Base-by-base conservation (phyloP, 2,329 filamentous ascomycete genomes). In the Xylariaceae sp. region DNA sequence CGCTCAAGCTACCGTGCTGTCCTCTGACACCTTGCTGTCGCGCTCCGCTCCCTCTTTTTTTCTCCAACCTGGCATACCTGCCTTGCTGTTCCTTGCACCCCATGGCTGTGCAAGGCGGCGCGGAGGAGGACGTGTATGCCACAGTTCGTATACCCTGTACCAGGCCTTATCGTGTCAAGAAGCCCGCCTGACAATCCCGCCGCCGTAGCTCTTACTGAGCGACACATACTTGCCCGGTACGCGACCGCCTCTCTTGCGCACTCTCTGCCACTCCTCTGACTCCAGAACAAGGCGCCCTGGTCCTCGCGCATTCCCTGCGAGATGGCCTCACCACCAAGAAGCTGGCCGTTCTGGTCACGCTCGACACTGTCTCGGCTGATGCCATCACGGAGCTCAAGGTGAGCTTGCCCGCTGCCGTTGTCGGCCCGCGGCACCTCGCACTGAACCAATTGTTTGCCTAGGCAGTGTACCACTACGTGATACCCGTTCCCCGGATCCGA, bases 221-320 rank as follows among this genome's bases (percentile, higher is more conserved):
- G 89, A 98, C 64, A 75, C 75, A 43, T 98, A 98, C 61, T 76
- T 98, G 32, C 90, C 92, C 58, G 89, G 89, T 93, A 69, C 52
- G 63, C 59, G 35, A n/a, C 40, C 31, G 27, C 31, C 25, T 34
- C 29, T 31, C 24, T 34, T 35, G 32, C 42, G 19, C 33, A 34
- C 29, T 30, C 34, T 34, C 44, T 48, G 40, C 44, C 37, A 22
- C 32, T 28, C 16, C 32, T 4, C 15, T 44, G 3, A 45, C n/a
- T n/a, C n/a, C n/a, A n/a, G n/a, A n/a, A n/a, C 23, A 47, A 94
- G 90, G 92, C 59, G 90, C 89, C 39, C 77, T 92, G 49, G 89
- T 98, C 29, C 78, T 98, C 44, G 89, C 88, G 41, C 89, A 96
- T 66, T 96, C 92, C 21, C 68, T 98, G 37, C 83, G 86, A 61